Base-by-base conservation (phyloP, 2,329 filamentous ascomycete species). In the Myriosclerotinia curreyana region DNA sequence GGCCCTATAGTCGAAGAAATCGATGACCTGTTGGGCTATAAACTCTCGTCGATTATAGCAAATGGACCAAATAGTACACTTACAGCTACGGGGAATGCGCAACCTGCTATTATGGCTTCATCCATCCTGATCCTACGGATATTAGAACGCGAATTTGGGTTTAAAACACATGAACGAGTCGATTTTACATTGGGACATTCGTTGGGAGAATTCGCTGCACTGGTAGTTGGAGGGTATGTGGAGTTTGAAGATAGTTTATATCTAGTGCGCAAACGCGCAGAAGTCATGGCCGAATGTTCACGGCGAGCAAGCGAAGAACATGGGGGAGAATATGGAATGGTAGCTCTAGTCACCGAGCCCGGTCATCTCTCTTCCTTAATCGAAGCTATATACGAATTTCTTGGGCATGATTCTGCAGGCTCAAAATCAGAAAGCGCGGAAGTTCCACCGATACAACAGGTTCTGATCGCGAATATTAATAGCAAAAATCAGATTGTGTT, bases 401-500 rank as follows among this genome's bases (percentile, higher is more conserved):
- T 96, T 20, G 88, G 87, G 20, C 85, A 90, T 69, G 82, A 83
- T 56, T 82, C 82, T 66, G 80, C 83, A n/a, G 87, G 86, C 36
- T 80, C 83, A 65, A 89, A 88, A 73, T 83, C 83, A 62, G 89
- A 92, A 74, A 87, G 84, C 70, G 83, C 82, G 66, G 81, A 86
- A 68, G 77, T 87, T 38, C 89, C 90, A 22, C 86, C 91, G 4
- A 92, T 96, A 62, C 85, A 95, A 73, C 90, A 96, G 76, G 93
- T 97, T 59, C 81, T 89, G 69, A 92, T 98, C 70, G 94, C 92
- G 66, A 97, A 98, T 77, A 87, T 96, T 78, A 98, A 98, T 79
- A 91, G 88, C 75, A 95, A 92, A 79, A 96, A 96, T 75, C 94
- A 98, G 78, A 96, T 98, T 71, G 94, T 97, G 60, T 81, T 98